Evolutionary conservation across 352 stramenopile species (phyloP).

Genomic region (Pythium periplocum): DNA sequence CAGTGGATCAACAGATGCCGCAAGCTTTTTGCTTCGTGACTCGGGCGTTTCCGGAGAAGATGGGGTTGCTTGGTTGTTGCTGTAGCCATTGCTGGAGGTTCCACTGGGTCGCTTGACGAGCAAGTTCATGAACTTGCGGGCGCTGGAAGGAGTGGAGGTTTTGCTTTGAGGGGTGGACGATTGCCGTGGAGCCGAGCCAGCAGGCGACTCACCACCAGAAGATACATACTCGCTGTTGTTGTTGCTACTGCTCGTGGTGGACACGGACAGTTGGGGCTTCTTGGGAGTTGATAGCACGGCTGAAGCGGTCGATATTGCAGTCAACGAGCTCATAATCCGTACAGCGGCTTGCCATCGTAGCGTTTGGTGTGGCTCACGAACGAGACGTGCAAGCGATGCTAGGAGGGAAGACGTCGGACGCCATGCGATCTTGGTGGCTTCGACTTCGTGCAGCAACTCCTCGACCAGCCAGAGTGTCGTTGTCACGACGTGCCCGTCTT

Average conservation of each 20-base stretch:
- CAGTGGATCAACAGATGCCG: too few relatives aligned
- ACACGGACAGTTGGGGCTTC: conserved; percentile 7
- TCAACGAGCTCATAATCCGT: conserved; percentile 24
- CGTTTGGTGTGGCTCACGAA: conserved; percentile 27
- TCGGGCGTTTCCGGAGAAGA: too few relatives aligned
- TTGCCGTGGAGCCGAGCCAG: too few relatives aligned
- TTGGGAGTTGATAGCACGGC: too few relatives aligned
- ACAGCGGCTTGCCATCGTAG: conserved; percentile 34
- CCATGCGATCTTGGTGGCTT: conserved; percentile 18
- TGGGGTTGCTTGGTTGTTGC: not conserved
- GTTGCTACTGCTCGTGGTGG: not conserved
- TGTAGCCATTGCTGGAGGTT: not conserved
- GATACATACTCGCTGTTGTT: not conserved
- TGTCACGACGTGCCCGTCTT: conserved; percentile 21
- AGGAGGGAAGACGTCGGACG: conserved; percentile 26
- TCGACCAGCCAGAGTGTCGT: conserved; percentile 32
- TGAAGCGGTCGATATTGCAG: too few relatives aligned
- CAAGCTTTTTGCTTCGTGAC: too few relatives aligned
- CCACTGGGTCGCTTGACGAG: conserved; percentile 3
- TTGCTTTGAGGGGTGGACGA: too few relatives aligned
- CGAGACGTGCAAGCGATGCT: conserved; percentile 27
- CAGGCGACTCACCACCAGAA: too few relatives aligned
- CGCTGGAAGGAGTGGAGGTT: not conserved
- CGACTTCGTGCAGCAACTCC: conserved; percentile 31
- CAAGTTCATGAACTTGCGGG: conserved; percentile 18